phyloP scores from a whole-genome alignment of 768 basidiomycete species.

The Suillus sp. region DNA sequence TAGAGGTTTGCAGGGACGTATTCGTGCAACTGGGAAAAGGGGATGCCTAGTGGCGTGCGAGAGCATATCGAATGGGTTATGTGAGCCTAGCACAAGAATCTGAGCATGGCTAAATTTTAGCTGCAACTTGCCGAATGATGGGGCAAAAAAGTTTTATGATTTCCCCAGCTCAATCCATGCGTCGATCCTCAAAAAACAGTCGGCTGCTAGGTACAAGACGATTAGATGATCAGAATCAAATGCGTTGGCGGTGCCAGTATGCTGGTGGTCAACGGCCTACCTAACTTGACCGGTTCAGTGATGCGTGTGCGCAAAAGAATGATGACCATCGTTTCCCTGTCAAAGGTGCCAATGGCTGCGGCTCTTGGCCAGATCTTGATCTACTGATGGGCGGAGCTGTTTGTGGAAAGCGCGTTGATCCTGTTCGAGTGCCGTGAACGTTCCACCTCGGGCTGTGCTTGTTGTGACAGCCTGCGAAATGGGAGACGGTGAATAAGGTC shows the following conservation, averaged over 20 bases:
- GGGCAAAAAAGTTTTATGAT: background rate
- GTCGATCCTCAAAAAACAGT: background rate
- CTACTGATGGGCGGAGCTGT: background rate
- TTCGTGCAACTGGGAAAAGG: background rate
- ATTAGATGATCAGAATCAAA: background rate
- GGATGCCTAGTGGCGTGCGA: background rate
- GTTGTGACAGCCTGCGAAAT: constrained; percentile 3
- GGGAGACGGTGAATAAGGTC: background rate
- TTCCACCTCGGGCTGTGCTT: background rate
- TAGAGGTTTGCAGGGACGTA: background rate
- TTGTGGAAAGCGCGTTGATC: background rate
- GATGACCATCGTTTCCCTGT: background rate
- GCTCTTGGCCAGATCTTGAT: background rate
- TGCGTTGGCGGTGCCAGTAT: background rate
- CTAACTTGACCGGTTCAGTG: background rate
- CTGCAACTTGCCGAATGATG: background rate
- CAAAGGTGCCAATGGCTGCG: background rate
- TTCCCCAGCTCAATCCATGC: background rate
- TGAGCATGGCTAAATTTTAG: background rate
- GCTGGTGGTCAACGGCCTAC: background rate
- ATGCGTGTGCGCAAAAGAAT: background rate
- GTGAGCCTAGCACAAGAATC: background rate
- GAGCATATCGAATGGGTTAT: background rate
- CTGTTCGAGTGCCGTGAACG: background rate
- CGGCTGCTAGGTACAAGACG: background rate